Conservation (phyloP, 306 rosid genomes). For the Dalbergia cultrata region DNA sequence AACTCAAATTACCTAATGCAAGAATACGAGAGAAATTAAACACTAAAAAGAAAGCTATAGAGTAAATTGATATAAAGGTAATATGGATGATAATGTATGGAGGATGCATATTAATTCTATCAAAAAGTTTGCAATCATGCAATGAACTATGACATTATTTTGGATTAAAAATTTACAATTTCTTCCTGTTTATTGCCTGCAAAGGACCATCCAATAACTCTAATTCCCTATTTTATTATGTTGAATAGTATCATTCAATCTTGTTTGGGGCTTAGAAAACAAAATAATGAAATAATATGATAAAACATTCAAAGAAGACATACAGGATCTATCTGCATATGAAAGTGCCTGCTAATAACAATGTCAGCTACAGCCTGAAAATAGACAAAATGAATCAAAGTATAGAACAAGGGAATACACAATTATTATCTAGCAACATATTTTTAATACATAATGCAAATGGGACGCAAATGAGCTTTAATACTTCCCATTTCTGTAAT, state of each 20-base stretch:
- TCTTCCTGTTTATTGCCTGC: background rate
- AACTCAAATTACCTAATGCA: background rate
- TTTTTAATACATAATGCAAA: conserved; percentile 9
- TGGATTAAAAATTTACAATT: conserved; percentile 11
- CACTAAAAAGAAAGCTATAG: background rate
- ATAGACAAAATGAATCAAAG: conserved; percentile 37
- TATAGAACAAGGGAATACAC: background rate
- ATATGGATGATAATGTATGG: background rate
- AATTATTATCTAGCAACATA: conserved; percentile 16
- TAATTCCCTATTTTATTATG: background rate
- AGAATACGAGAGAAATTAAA: background rate
- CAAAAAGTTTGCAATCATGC: background rate
- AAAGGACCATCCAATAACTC: conserved; percentile 1
- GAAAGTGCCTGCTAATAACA: conserved; percentile 63
- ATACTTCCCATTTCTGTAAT: conserved; percentile 5
- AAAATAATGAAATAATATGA: background rate
- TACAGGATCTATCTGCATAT: conserved; percentile 71
- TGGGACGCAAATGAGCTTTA: background rate
- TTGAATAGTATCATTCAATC: conserved; percentile 5
- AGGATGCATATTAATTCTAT: background rate
- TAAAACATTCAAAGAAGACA: conserved; percentile 39
- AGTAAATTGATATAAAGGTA: background rate
- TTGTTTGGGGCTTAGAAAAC: background rate
- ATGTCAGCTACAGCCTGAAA: conserved; percentile 89
- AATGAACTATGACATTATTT: background rate